Conservation (phyloP, 306 rosid species). For the Delonix regia region DNA sequence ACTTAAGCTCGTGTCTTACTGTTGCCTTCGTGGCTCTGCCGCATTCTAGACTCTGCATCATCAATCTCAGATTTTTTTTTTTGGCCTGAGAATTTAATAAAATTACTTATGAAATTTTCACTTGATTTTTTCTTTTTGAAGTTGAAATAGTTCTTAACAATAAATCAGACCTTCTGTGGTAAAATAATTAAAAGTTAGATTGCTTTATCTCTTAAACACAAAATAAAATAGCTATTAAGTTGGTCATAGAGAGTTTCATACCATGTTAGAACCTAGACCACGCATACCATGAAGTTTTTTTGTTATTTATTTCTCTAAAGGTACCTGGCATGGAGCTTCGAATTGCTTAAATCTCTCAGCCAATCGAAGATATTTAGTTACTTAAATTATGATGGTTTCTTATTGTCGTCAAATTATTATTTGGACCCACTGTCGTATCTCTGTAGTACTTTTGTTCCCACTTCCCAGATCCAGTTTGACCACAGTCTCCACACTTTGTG, state of each 20-base stretch:
- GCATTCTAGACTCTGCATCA: conserved; percentile 28
- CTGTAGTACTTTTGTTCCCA: neutral
- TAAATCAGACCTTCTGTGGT: no score
- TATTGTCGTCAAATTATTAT: conserved; percentile 10
- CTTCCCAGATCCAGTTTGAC: conserved; percentile 29
- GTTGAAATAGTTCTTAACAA: neutral
- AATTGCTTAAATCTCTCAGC: neutral
- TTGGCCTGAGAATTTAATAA: neutral
- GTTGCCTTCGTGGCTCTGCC: conserved; percentile 33
- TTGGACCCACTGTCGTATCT: conserved; percentile 11
- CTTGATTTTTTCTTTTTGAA: neutral
- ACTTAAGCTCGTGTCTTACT: conserved; percentile 35
- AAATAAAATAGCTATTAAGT: no score
- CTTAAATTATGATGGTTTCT: neutral
- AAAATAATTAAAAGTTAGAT: neutral
- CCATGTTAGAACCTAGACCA: neutral
- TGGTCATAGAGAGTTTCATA: no score
- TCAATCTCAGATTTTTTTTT: conserved; percentile 4
- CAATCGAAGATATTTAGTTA: neutral
- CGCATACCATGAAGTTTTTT: neutral
- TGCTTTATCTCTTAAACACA: neutral
- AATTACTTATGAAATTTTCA: neutral
- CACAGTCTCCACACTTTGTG: conserved; percentile 18
- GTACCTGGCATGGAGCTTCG: neutral
- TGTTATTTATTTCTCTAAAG: neutral